Evolutionary conservation across 2,329 filamentous ascomycete species (phyloP).

Genomic region (Colletotrichum scovillei): DNA sequence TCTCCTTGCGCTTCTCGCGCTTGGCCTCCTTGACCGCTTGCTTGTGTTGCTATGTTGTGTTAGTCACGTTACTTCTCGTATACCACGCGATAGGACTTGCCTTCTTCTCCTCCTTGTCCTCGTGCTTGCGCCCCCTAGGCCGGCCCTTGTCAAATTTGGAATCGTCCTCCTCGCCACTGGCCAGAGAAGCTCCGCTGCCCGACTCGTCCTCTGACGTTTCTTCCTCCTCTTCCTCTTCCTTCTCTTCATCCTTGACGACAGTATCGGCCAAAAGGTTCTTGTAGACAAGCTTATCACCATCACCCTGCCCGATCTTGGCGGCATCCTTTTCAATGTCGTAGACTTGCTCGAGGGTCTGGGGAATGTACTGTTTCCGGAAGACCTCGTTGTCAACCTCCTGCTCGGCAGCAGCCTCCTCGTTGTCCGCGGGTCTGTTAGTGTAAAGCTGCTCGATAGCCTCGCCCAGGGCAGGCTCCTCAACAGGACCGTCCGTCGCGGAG

Average conservation of each 20-base stretch:
- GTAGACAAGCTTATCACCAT: slow-evolving; percentile 85
- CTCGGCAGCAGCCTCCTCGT: slow-evolving; percentile 64
- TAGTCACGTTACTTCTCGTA: slow-evolving; percentile 22
- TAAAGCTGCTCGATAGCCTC: slow-evolving; percentile 76
- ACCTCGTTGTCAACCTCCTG: slow-evolving; percentile 88
- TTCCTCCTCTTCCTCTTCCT: slow-evolving; percentile 49
- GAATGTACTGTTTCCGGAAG: slow-evolving; percentile 96
- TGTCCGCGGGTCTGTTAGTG: slow-evolving; percentile 61
- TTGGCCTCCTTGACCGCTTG: slow-evolving; percentile 94
- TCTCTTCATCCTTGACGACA: slow-evolving; percentile 53
- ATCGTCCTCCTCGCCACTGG: slow-evolving; percentile 59
- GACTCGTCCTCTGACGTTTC: slow-evolving; percentile 55
- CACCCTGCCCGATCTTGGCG: slow-evolving; percentile 78
- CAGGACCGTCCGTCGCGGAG: slow-evolving; percentile 68
- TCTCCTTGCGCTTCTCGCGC: slow-evolving; percentile 90
- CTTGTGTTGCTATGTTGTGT: slow-evolving; percentile 73
- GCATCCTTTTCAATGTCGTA: slow-evolving; percentile 96
- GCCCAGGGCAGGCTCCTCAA: slow-evolving; percentile 70
- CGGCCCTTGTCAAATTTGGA: slow-evolving; percentile 71
- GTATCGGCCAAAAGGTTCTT: slow-evolving; percentile 83
- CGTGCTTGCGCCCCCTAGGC: slow-evolving; percentile 85
- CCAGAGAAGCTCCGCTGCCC: slow-evolving; percentile 60
- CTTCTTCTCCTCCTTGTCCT: slow-evolving; percentile 92
- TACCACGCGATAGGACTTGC: slow-evolving; percentile 47
- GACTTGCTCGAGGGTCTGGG: slow-evolving; percentile 93